Evolutionary conservation across 1,139 yeast species (phyloP).

Genomic region (Protomyces inouyei): DNA sequence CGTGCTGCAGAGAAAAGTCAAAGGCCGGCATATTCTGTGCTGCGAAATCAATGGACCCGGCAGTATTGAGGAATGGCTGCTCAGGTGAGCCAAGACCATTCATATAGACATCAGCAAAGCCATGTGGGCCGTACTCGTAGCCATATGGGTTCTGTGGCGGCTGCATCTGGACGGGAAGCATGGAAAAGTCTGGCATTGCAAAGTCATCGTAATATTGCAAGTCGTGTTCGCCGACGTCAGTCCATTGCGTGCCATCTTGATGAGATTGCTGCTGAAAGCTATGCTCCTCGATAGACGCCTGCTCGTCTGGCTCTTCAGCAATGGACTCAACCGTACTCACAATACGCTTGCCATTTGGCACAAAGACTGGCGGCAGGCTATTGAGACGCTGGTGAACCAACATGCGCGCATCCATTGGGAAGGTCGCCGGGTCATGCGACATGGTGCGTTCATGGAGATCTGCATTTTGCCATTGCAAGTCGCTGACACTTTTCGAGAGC

Average conservation of each 20-base stretch:
- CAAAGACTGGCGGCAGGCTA: conserved; percentile 16
- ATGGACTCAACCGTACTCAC: conserved; percentile 1
- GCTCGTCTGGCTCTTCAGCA: conserved; percentile 3
- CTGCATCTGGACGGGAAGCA: neutral
- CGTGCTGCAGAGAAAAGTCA: neutral
- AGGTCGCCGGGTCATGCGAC: neutral
- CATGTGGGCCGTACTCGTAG: neutral
- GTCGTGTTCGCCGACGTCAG: neutral
- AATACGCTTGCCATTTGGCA: neutral
- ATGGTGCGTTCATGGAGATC: neutral
- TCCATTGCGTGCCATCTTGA: neutral
- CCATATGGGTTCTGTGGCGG: neutral
- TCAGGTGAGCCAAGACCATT: neutral
- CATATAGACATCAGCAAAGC: neutral
- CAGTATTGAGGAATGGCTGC: neutral
- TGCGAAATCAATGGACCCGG: neutral
- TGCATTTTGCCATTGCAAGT: neutral
- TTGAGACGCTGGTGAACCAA: conserved; percentile 8
- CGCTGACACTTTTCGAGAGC: conserved; percentile 13
- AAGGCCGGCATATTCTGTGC: neutral
- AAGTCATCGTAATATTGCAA: neutral
- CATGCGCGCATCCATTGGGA: neutral
- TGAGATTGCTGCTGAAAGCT: neutral
- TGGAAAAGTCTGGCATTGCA: neutral
- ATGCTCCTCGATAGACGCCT: neutral